phyloP scores from a whole-genome alignment of 75 land plant species.

The Cupressus sempervirens region DNA sequence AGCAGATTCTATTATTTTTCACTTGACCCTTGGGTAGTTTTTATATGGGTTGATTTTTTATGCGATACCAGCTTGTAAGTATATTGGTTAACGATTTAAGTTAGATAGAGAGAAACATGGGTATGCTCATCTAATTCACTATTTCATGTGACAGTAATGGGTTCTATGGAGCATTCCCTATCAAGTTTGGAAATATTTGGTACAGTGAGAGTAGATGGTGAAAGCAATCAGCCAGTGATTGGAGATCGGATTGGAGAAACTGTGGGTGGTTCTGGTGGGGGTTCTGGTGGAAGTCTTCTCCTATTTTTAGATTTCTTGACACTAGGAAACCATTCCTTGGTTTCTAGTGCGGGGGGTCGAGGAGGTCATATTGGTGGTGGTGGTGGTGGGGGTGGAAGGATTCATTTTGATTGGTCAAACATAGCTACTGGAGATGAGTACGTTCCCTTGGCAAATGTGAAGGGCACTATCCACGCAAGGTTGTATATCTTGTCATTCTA shows the following conservation, averaged over 20 bases:
- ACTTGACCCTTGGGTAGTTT: not conserved
- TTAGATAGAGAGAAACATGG: not conserved
- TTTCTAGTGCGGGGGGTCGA: conserved; percentile 81
- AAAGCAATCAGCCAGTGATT: conserved; percentile 18
- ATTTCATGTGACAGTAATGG: conserved; percentile 64
- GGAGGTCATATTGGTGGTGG: conserved; percentile 77
- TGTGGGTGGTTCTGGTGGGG: conserved; percentile 72
- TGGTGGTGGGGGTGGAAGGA: conserved; percentile 96
- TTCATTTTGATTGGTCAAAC: conserved; percentile 96
- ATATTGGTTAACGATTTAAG: not conserved
- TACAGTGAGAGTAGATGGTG: conserved; percentile 72
- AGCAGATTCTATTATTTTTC: not conserved
- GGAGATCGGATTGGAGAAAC: conserved; percentile 7
- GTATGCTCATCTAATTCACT: not conserved
- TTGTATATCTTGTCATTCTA: conserved; percentile 18
- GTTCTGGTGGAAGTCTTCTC: conserved; percentile 95
- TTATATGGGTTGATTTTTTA: not conserved
- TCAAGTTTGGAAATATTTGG: conserved; percentile 70
- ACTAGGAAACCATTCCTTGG: conserved; percentile 50
- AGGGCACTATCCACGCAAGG: conserved; percentile 60
- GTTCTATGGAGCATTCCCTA: conserved; percentile 81
- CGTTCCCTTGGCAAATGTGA: conserved; percentile 69
- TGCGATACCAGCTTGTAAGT: not conserved
- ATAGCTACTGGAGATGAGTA: conserved; percentile 91
- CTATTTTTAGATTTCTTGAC: conserved; percentile 65